These are phyloP conservation scores for Rossbeevera mucosa DNA, from an alignment of 768 basidiomycete species.

Conservation along the genomic window DNA sequence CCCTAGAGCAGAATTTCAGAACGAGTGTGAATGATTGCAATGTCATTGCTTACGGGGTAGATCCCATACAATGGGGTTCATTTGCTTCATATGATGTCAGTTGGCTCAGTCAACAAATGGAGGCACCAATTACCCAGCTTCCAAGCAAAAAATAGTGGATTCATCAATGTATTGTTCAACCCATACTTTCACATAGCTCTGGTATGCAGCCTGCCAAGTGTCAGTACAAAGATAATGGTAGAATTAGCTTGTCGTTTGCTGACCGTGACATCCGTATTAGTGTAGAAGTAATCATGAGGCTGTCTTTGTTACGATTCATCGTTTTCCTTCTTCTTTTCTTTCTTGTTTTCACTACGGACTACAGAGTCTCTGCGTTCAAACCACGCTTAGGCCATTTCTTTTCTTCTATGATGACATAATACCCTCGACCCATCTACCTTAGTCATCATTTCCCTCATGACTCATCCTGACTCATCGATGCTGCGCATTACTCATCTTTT, in stretches of 20 bases:
- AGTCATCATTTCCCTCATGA: no score
- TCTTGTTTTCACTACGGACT: no score
- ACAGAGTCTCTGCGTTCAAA: no score
- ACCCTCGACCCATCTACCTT: no score
- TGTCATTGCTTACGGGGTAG: neutral
- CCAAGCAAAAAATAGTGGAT: constrained; percentile 16
- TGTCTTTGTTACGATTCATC: no score
- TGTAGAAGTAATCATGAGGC: constrained; percentile 29
- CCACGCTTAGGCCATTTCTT: no score
- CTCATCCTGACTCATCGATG: no score
- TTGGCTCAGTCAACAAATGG: neutral
- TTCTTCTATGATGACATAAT: no score
- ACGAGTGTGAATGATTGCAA: no score
- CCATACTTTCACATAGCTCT: constrained; percentile 3
- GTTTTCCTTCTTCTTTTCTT: no score
- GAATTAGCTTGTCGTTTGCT: neutral
- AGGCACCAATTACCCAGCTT: constrained; percentile 15
- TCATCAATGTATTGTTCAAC: neutral
- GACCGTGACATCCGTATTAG: constrained; percentile 14
- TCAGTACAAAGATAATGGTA: neutral
- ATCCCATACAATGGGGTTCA: constrained; percentile 18
- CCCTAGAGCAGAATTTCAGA: neutral
- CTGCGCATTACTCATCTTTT: no score
- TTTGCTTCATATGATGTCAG: constrained; percentile 2
- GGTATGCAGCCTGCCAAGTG: constrained; percentile 14